Evolutionary conservation across 129 eudicot genomes (phyloP).

Genomic region (Helianthus tuberosus): DNA sequence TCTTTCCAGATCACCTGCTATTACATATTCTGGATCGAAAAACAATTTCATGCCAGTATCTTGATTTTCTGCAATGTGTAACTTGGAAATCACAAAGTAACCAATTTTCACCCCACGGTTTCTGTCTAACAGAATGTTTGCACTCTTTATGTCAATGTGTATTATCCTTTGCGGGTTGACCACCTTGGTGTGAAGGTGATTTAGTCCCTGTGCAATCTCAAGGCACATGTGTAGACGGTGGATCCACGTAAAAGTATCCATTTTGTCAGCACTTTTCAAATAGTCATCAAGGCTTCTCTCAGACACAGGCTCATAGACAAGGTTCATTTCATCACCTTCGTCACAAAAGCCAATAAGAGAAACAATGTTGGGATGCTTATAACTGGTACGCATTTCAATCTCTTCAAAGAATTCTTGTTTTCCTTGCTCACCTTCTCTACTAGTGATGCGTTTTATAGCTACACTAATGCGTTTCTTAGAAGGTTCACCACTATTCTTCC

Average conservation of each 20-base stretch:
- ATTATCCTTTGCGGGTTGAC: neutral
- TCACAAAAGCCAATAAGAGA: neutral
- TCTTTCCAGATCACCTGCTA: neutral
- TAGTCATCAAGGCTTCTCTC: neutral
- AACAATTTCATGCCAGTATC: neutral
- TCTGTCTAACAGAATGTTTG: neutral
- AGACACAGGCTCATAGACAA: neutral
- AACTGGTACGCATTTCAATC: neutral
- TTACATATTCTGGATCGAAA: neutral
- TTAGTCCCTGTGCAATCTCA: neutral
- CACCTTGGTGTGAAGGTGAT: constrained; percentile 8
- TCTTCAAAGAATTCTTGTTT: neutral
- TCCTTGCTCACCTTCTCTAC: too few relatives aligned
- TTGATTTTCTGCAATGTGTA: neutral
- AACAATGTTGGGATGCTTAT: neutral
- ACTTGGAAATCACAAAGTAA: neutral
- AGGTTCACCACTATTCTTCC: neutral
- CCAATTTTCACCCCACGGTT: neutral
- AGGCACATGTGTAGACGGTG: neutral
- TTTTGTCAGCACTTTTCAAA: neutral
- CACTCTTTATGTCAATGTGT: neutral
- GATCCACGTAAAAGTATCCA: neutral
- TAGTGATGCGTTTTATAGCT: neutral
- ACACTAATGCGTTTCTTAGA: neutral
- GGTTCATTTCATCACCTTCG: neutral